Evolutionary conservation across 371 early-diverging fungal genomes (phyloP).

Genomic region (Lichtheimia ramosa): DNA sequence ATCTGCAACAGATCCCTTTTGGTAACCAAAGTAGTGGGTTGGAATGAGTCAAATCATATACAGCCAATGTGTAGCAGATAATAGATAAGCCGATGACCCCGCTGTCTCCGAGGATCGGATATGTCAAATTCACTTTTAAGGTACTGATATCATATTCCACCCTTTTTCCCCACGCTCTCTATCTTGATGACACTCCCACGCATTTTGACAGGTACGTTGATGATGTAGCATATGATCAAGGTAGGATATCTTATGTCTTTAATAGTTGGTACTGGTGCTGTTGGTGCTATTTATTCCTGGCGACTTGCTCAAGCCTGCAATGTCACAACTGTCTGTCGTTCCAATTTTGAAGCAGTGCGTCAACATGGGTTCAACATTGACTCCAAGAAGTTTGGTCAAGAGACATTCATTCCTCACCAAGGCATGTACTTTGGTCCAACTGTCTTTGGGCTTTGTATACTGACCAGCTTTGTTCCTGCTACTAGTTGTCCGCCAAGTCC

Average conservation of each 20-base stretch:
- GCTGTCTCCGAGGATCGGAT: no score
- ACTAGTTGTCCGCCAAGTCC: conserved; percentile 52
- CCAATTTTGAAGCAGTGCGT: conserved; percentile 70
- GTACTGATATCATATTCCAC: not conserved
- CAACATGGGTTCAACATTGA: conserved; percentile 66
- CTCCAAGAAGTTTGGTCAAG: conserved; percentile 64
- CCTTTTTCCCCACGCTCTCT: not conserved
- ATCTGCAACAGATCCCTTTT: no score
- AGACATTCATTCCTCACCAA: conserved; percentile 59
- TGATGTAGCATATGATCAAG: no score
- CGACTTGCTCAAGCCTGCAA: conserved; percentile 61
- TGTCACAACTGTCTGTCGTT: conserved; percentile 81
- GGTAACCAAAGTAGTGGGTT: no score
- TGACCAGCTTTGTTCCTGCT: not conserved
- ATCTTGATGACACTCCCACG: not conserved
- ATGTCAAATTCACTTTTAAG: no score
- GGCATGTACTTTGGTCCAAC: conserved; percentile 29
- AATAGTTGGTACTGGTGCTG: conserved; percentile 80
- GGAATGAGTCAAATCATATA: no score
- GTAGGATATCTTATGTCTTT: no score
- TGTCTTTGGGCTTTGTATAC: not conserved
- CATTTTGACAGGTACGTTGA: no score
- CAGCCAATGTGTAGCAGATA: no score
- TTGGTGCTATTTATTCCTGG: conserved; percentile 77
- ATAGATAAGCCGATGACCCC: no score